Base-by-base conservation (phyloP, 2,329 filamentous ascomycete genomes). In the Fusarium sp. region DNA sequence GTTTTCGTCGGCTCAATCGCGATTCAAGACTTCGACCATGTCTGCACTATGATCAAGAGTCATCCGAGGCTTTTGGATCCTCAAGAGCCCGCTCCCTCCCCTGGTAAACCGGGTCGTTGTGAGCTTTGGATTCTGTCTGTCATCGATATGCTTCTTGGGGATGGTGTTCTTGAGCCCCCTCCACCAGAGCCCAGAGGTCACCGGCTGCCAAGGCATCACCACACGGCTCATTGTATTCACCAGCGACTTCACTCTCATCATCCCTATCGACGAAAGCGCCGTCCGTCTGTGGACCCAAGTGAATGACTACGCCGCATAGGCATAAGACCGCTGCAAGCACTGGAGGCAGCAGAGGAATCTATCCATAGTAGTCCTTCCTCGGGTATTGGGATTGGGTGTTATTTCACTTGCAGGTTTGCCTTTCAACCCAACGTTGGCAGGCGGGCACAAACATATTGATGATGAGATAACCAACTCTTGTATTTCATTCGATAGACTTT, bases 191-290 rank as follows among this genome's bases (percentile, higher is more conserved):
- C 50, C 16, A 37, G 38, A 20, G 23, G 33, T 23, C 63, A 69
- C 16, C 59, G 31, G 12, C 54, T 69, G 11, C 71, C 67, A 4
- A 56, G 71, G 21, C 69, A 74, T 20, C 71, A 71, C 28, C 71
- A 74, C 28, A 74, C 69, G 12, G 59, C 60, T 9, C 55, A 72
- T 33, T 68, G 67, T 28, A 59, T 31, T 29, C 67, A 74, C n/a
- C 71, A 71, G 23, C 67, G 71, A 18, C 60, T 72, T 47, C 55
- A 72, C 44, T 64, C 61, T 3, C 53, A 72, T 37, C 69, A 74
- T 42, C 69, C 71, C 7, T 74, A 74, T 35, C 62, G 64, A 6
- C 64, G 71, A 44, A 68, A 61, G n/a, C 47, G 21, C 16, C 63
- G 64, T 5, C 57, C 48, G 41, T 39, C 60, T 6, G 12, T 46